Evolutionary conservation across 495 filamentous ascomycete genomes (phyloP).

Genomic region (Xylaria curta): DNA sequence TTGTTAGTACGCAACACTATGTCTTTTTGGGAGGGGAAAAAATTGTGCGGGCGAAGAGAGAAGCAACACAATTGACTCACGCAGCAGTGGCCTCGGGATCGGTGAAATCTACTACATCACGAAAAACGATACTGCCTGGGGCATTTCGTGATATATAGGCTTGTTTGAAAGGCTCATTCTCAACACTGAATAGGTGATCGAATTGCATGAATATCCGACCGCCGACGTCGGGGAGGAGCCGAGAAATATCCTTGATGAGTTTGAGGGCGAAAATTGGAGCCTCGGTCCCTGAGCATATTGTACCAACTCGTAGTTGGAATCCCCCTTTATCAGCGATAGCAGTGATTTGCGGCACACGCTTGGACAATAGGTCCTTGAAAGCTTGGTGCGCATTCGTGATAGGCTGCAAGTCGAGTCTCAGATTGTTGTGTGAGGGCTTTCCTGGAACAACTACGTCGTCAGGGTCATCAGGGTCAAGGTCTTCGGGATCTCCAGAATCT

Average conservation of each 20-base stretch:
- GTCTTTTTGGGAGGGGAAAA: neutral
- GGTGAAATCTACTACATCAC: constrained; percentile 71
- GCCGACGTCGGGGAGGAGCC: constrained; percentile 23
- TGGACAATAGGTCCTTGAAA: constrained; percentile 41
- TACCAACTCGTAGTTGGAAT: constrained; percentile 64
- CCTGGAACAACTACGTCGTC: neutral
- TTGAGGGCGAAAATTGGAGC: constrained; percentile 73
- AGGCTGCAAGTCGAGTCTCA: constrained; percentile 29
- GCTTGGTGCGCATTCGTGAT: constrained; percentile 39
- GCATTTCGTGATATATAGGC: constrained; percentile 79
- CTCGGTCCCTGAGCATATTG: constrained; percentile 86
- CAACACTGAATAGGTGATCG: constrained; percentile 76
- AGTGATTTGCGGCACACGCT: constrained; percentile 1
- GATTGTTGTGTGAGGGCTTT: neutral
- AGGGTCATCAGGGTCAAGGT: neutral
- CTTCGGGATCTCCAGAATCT: neutral
- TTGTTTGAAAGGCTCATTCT: constrained; percentile 81
- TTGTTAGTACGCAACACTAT: constrained; percentile 26
- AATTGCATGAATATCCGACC: constrained; percentile 49
- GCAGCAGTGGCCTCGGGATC: constrained; percentile 49
- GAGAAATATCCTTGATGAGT: constrained; percentile 51
- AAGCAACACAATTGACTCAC: constrained; percentile 53
- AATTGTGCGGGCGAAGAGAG: neutral
- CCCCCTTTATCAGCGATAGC: constrained; percentile 4
- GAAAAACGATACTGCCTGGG: constrained; percentile 63